Evolutionary conservation across 1,284 basidiomycete species (phyloP), one percentile per base, ranked within the genome.

Genomic region (Ustanciosporium gigantosporum): DNA sequence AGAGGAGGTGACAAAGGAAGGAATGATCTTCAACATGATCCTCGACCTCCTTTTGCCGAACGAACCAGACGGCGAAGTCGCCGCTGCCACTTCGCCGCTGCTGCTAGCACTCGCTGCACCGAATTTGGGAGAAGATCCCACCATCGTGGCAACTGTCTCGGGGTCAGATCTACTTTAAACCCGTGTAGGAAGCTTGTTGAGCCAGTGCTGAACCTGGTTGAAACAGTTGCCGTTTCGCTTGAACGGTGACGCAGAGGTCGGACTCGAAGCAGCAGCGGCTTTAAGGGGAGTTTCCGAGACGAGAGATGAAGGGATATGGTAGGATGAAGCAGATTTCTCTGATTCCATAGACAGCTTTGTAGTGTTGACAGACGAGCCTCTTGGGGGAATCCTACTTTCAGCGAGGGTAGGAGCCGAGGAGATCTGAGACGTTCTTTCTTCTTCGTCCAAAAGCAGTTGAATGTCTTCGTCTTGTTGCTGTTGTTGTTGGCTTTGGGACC

Each of bases 11-110:
- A 9, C 27, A 29, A 29, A 29, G 27, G 53, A 61, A 4, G 58
- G 58, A 9, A 61, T 55, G 44, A 55, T 61, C 44, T 61, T 61
- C 58, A 61, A 55, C 46, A 61, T 32, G 19, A 61, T 55, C 20
- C 37, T 36, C 6, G 47, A 35, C 17, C 32, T 35, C 20, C 32
- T 11, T 19, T 35, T 35, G n/a, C n/a, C n/a, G n/a, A n/a, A n/a
- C n/a, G n/a, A n/a, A n/a, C n/a, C n/a, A n/a, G n/a, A n/a, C n/a
- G n/a, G n/a, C n/a, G n/a, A n/a, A n/a, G n/a, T n/a, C n/a, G n/a
- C n/a, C n/a, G n/a, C n/a, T n/a, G n/a, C n/a, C n/a, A n/a, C n/a
- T n/a, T n/a, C n/a, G n/a, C n/a, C n/a, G n/a, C n/a, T n/a, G n/a
- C n/a, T n/a, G n/a, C n/a, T n/a, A n/a, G n/a, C n/a, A n/a, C n/a